phyloP scores from a whole-genome alignment of 1,139 yeast species.

The Eremothecium cymbalariae region DNA sequence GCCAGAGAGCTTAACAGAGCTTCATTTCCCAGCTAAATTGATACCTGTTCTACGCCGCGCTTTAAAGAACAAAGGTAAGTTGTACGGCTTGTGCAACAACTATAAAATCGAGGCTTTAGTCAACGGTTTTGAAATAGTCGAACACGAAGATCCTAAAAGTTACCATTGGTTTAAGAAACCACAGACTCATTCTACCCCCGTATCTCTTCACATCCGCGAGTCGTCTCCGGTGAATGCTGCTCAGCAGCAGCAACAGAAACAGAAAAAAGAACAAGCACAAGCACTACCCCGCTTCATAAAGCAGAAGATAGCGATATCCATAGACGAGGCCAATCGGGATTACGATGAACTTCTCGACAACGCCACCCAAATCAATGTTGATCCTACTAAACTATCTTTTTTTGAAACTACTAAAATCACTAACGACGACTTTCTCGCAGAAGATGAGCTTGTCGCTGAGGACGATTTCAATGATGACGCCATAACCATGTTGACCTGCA shows the following conservation, averaged over 20 bases:
- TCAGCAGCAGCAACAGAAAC: background rate
- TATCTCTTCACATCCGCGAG: constrained; percentile 9
- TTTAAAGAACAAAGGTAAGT: constrained; percentile 20
- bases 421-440: constrained; percentile 38
- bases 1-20: constrained; percentile 38
- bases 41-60: constrained; percentile 21
- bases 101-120: constrained; percentile 29
- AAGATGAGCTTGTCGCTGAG: constrained; percentile 39
- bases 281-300: constrained; percentile 11
- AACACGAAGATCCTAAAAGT: constrained; percentile 7
- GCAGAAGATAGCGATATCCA: constrained; percentile 9
- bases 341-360: constrained; percentile 21
- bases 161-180: constrained; percentile 27
- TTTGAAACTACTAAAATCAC: constrained; percentile 42
- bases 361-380: constrained; percentile 18
- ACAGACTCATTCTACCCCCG: constrained; percentile 5
- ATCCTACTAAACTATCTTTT: constrained; percentile 43
- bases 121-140: constrained; percentile 25
- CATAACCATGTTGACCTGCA: constrained; percentile 35
- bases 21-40: constrained; percentile 26
- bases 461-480: constrained; percentile 31
- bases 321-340: constrained; percentile 13
- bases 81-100: constrained; percentile 26
- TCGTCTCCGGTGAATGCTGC: background rate
- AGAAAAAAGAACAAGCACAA: background rate